Base-by-base conservation (phyloP, 352 stramenopile species). In the Phytophthora pistaciae region DNA sequence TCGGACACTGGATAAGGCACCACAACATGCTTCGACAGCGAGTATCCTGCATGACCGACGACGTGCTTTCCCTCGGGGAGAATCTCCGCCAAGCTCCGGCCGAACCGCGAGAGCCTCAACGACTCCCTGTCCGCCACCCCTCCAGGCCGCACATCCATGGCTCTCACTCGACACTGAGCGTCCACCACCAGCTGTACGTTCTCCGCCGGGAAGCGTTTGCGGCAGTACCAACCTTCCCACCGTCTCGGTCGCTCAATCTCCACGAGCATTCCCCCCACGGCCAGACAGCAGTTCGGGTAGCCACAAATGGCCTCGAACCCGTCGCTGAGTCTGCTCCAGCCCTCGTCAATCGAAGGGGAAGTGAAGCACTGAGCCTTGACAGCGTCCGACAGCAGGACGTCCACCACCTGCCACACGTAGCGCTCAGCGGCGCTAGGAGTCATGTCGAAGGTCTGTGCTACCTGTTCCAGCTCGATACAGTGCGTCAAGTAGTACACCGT, bases 121-220 rank as follows among this genome's bases (percentile, higher is more conserved):
- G 61, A 71, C 16, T 75, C 55, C 23, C 20, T 66, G 49, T 75
- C 68, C 20, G 68, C 60, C 20, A 66, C 64, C 1, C 61, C 55
- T 56, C 68, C 68, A 1, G 68, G 68, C 54, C 68, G 68, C 8
- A 75, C 63, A 16, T 71, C 68, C 56, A 75, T 71, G 3, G 68
- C 70, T 21, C 68, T 49, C 6, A 75, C 68, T 42, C 56, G 23
- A 20, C n/a, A 75, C n/a, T 70, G 55, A 3, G 68, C 55, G 20
- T 75, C 68, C 55, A 75, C 68, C 49, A 75, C 68, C 1, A 75
- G 42, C n/a, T 75, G 68, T 3, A 75, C 68, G 16, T 75, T 75
- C 40, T 75, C 68, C 1, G 68, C 68, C 5, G 68, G 61, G 33
- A 67, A 75, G 29, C 66, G 58, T 56, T 61, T 70, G 31, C 20